A percentile compares a stretch with the other conserved stretches of the same genome.
phyloP scores from a whole-genome alignment of 75 land plant genomes.

The Pinus albicaulis region DNA sequence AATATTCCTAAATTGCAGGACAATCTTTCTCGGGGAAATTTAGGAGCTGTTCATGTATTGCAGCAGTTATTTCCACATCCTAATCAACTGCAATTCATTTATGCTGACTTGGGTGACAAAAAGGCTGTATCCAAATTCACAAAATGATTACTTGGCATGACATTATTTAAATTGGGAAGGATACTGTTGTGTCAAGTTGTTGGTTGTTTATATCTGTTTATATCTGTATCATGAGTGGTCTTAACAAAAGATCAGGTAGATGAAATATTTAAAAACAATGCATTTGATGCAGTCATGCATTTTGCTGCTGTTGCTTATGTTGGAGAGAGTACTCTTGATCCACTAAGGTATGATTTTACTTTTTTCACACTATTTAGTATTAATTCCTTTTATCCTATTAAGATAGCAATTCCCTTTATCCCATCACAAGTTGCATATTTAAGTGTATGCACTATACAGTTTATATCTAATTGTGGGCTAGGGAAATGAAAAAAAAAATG shows the following conservation, averaged over 20 bases:
- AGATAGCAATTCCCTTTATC: background rate
- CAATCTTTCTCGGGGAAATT: constrained; percentile 43
- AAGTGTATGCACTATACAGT: background rate
- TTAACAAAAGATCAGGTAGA: constrained; percentile 22
- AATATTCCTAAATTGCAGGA: constrained; percentile 26
- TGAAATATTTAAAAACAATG: constrained; percentile 32
- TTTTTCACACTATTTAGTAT: too few species aligned
- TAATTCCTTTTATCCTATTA: background rate
- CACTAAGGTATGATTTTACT: constrained; percentile 23
- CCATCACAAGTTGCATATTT: background rate
- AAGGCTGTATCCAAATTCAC: constrained; percentile 33
- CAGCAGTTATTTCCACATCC: constrained; percentile 31
- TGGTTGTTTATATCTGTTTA: background rate
- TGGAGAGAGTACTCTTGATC: constrained; percentile 46
- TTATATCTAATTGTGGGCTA: background rate
- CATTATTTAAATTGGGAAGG: constrained; percentile 6
- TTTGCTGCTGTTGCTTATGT: constrained; percentile 55
- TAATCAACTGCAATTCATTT: constrained; percentile 35
- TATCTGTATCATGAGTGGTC: background rate
- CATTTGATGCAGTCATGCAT: constrained; percentile 45
- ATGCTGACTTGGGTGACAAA: constrained; percentile 36
- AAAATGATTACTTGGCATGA: background rate
- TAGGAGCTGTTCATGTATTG: constrained; percentile 35
- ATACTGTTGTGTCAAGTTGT: background rate
- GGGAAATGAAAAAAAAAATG: background rate